phyloP scores from a whole-genome alignment of 306 rosid species.

The Ammopiptanthus mongolicus region DNA sequence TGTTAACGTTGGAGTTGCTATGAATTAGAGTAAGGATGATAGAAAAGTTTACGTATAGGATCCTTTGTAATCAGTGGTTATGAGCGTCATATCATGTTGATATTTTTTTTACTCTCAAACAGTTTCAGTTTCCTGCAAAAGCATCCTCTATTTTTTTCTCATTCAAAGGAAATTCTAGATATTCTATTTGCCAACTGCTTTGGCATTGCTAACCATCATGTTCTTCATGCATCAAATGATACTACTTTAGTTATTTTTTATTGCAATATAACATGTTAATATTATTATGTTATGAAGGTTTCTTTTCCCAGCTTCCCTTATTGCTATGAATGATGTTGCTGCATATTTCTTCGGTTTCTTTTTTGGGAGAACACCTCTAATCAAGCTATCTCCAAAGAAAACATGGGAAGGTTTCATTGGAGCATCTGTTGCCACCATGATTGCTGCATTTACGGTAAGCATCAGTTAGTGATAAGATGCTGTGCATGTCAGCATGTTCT shows the following conservation, averaged over 20 bases:
- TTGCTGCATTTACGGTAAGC: constrained; percentile 83
- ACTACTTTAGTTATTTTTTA: background rate
- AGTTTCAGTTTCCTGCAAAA: background rate
- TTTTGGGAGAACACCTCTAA: constrained; percentile 90
- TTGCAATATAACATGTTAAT: background rate
- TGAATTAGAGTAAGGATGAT: too few species aligned
- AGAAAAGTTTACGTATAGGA: too few species aligned
- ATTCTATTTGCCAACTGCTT: too few species aligned
- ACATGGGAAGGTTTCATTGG: constrained; percentile 99
- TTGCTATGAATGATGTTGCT: constrained; percentile 86
- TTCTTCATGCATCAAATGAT: background rate
- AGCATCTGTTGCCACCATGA: constrained; percentile 84
- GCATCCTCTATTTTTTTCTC: background rate
- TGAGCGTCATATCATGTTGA: background rate
- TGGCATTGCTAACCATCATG: too few species aligned
- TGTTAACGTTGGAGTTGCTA: too few species aligned
- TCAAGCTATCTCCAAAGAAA: constrained; percentile 97
- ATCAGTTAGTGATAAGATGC: background rate
- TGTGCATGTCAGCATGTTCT: background rate
- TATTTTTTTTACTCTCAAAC: background rate
- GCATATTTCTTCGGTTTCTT: constrained; percentile 92
- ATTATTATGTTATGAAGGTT: constrained; percentile 57
- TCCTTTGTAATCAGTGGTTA: background rate
- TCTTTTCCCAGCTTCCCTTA: constrained; percentile 87
- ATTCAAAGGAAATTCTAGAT: background rate